Base-by-base conservation (phyloP, 768 basidiomycete species). In the Tylopilus cervinicoccineus region DNA sequence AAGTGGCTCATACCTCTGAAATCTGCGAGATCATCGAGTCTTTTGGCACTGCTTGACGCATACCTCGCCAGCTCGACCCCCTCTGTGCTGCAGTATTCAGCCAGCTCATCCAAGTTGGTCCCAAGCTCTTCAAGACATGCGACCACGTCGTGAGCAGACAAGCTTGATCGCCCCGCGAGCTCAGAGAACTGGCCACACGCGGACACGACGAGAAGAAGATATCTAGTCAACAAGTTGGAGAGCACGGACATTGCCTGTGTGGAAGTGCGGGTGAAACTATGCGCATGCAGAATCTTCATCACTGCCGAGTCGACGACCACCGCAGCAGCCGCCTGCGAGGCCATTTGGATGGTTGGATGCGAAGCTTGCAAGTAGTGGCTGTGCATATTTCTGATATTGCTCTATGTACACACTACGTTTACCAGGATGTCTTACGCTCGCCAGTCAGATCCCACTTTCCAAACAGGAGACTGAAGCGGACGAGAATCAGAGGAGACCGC, bases 61-160 rank as follows among this genome's bases (percentile, higher is more conserved):
- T 88, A 88, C 29, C 84, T 77, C 22, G 76, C 74, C 49, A 90
- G 64, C 57, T 91, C 88, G 57, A 71, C 72, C 17, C 78, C 87
- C 64, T 91, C 88, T 1, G 77, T 71, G n/a, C 67, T 61, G 44
- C 74, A 77, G 57, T 86, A 89, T 48, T 85, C 84, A 22, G 61
- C 68, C 45, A 93, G 69, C 62, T 93, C 90, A 8, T 86, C 79
- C 20, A 88, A 48, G 36, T 73, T 76, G 1, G 88, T 75, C 16
- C 90, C 90, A 14, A 91, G 71, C 45, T 91, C 88, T n/a, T 79
- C 80, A 24, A 93, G 70, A 10, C 84, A 87, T 12, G 72, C 71
- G 3, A 83, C 57, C 6, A 81, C 80, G 65, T 93, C 90, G 45
- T 73, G 70, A 0, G 76, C 68, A 14, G 77, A 77, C 17, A 88